These are phyloP conservation scores for Neurospora sp. DNA, from an alignment of 495 filamentous ascomycete species.

Conservation along the genomic window DNA sequence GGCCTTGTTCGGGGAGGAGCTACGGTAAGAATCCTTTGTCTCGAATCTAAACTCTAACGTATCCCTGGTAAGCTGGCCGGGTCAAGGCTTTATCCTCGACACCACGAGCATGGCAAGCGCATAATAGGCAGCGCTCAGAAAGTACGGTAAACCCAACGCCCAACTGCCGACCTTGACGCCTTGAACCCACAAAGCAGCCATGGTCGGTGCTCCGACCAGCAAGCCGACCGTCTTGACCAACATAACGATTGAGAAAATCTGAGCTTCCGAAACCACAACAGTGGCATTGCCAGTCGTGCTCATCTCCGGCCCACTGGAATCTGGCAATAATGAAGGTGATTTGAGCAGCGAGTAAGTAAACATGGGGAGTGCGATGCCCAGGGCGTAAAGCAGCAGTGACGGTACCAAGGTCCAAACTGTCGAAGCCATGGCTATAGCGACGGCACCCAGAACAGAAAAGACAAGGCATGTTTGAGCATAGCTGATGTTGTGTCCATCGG, in stretches of 20 bases:
- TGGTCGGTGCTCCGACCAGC: slow-evolving; percentile 30
- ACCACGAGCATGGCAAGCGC: slow-evolving; percentile 10
- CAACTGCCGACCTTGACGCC: slow-evolving; percentile 15
- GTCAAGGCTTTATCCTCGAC: slow-evolving; percentile 1
- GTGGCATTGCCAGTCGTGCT: slow-evolving; percentile 3
- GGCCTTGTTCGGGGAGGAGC: neutral
- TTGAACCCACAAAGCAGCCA: slow-evolving; percentile 31
- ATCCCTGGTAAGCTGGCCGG: neutral
- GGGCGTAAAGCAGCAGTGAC: slow-evolving; percentile 29
- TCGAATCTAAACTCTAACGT: neutral
- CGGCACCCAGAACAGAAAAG: slow-evolving; percentile 30
- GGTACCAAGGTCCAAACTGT: slow-evolving; percentile 26
- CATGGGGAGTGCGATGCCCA: slow-evolving; percentile 34
- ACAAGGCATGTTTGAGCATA: slow-evolving; percentile 26
- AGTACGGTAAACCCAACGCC: slow-evolving; percentile 22
- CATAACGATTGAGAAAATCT: slow-evolving; percentile 38
- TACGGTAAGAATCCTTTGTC: neutral
- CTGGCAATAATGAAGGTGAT: slow-evolving; percentile 22
- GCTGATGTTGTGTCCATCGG: slow-evolving; percentile 19
- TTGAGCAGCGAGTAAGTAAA: slow-evolving; percentile 34
- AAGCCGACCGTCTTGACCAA: slow-evolving; percentile 34
- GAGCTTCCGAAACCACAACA: slow-evolving; percentile 15
- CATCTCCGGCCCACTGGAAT: neutral
- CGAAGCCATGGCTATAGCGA: slow-evolving; percentile 26
- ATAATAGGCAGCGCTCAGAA: slow-evolving; percentile 28